Base-by-base conservation (phyloP, 345 rosid genomes). In the Turritis glabra region DNA sequence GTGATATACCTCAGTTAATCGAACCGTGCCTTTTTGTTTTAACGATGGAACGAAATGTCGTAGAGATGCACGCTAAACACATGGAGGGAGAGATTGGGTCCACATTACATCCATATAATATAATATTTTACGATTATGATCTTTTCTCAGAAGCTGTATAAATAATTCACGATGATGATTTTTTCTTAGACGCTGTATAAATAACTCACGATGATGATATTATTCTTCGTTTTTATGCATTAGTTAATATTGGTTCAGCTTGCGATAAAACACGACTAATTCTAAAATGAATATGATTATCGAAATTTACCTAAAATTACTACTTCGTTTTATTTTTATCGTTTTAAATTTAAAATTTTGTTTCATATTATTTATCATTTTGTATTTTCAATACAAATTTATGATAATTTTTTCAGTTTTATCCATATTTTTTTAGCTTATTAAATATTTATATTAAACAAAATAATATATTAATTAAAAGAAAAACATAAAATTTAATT, bases 51-150 rank as follows among this genome's bases (percentile, higher is more conserved):
- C 7, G 33, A 1, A 1, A 30, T 67, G 35, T 37, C 23, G 52
- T 41, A 68, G 14, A 67, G 3, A 25, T 41, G 55, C 74, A 69
- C 74, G 74, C 56, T 14, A 69, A 44, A 43, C 65, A 69, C 64
- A 69, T 69, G 53, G 55, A 54, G 21, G 11, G 8, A 44, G 64
- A 43, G 64, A 56, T 69, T 30, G 64, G 44, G 64, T 56, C 67
- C 67, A 71, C 75, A 22, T 32, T 9, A 3, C 22, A 29, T 5
- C 8, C 37, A 26, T 29, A 58, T 1, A 58, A 57, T 70, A 44
- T 30, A 5, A 21, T 35, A 33, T 8, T 69, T 30, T 29, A 43
- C 57, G 33, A 44, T 21, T 23, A 43, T 68, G 63, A 38, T 40
- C 26, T 38, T 38, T 68, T 53, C 53, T 12, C 19, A 46, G 13